These are phyloP conservation scores for Jatropha podagrica DNA, from an alignment of 441 rosid genomes.

Conservation along the genomic window DNA sequence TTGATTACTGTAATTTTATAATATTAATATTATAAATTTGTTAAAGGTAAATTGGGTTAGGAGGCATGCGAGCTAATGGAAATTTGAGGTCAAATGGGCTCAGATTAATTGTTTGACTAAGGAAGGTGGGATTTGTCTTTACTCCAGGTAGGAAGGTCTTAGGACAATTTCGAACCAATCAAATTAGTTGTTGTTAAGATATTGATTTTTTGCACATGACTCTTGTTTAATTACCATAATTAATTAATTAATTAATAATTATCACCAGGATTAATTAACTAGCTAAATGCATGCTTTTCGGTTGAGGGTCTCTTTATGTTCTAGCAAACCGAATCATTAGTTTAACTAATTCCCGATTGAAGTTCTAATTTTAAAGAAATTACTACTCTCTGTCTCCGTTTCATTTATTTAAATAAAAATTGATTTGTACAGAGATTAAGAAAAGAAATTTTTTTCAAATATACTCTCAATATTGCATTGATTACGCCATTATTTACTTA, in stretches of 20 bases:
- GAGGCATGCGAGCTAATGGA: neutral
- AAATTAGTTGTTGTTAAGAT: slow-evolving; percentile 14
- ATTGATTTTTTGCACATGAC: slow-evolving; percentile 18
- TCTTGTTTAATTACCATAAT: slow-evolving; percentile 10
- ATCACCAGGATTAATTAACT: neutral
- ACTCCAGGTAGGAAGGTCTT: slow-evolving; percentile 12
- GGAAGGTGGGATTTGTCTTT: slow-evolving; percentile 9
- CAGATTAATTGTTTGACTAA: neutral
- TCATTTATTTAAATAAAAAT: too few species aligned
- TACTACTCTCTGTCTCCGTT: too few species aligned
- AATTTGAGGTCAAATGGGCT: neutral
- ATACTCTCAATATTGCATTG: too few species aligned
- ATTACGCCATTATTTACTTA: too few species aligned
- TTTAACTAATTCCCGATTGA: neutral
- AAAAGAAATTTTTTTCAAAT: too few species aligned
- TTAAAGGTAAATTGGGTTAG: too few species aligned
- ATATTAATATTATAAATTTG: too few species aligned
- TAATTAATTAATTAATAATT: neutral
- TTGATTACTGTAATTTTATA: too few species aligned
- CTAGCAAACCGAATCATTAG: neutral
- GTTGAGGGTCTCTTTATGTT: neutral
- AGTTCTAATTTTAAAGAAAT: neutral
- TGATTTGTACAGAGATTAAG: too few species aligned
- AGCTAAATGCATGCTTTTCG: neutral
- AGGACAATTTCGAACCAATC: slow-evolving; percentile 19